Evolutionary conservation across 768 basidiomycete genomes (phyloP).

Genomic region (Lactarius akahatsu): DNA sequence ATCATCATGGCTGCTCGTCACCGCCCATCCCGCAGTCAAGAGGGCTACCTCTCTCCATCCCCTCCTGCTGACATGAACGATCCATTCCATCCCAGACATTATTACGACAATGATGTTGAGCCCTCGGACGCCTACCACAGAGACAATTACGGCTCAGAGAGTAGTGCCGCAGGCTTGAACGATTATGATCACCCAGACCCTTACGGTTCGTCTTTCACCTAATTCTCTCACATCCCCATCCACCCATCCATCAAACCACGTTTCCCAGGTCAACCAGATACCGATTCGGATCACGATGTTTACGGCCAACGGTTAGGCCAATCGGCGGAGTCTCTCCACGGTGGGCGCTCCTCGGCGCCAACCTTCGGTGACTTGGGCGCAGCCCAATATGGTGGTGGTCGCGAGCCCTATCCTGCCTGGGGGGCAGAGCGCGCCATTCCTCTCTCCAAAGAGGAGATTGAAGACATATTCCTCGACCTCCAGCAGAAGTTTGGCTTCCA

Average conservation of each 20-base stretch:
- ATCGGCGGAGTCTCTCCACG: constrained; percentile 74
- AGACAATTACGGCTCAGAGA: constrained; percentile 70
- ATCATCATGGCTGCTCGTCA: constrained; percentile 50
- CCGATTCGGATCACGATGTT: constrained; percentile 76
- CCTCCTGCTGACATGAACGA: constrained; percentile 62
- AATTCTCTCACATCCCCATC: neutral
- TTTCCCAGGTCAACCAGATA: constrained; percentile 67
- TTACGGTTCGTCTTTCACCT: constrained; percentile 41
- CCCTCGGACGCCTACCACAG: constrained; percentile 60
- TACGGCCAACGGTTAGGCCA: constrained; percentile 70
- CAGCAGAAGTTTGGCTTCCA: constrained; percentile 99
- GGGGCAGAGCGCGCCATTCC: constrained; percentile 88
- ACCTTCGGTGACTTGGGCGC: constrained; percentile 65
- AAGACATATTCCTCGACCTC: constrained; percentile 96
- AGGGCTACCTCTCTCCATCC: constrained; percentile 58
- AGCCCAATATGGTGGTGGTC: constrained; percentile 45
- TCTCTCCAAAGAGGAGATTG: constrained; percentile 98
- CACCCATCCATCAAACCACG: neutral
- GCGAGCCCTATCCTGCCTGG: constrained; percentile 96
- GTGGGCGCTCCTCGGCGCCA: constrained; percentile 69
- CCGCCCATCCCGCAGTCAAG: constrained; percentile 55
- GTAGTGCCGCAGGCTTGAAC: constrained; percentile 55
- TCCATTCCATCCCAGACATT: constrained; percentile 55
- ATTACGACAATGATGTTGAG: constrained; percentile 77
- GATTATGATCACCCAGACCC: constrained; percentile 62